Percentiles rank a stretch among this genome's conserved stretches.
phyloP scores from a whole-genome alignment of 139 green algal genomes.

The Chlorella sp. region DNA sequence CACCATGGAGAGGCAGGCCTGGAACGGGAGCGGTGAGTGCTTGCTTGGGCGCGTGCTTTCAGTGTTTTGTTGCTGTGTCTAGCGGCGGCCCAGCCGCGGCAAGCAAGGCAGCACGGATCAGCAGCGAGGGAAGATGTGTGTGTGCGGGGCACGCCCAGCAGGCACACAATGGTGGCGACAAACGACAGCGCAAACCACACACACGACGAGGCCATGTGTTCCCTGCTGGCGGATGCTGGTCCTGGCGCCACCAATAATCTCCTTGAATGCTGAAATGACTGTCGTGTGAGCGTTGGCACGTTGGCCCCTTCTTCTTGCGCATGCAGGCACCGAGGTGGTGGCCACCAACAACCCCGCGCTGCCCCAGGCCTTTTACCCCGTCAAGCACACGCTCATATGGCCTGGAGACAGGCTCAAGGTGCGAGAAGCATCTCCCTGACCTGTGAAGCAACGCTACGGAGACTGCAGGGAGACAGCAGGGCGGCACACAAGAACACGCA shows the following conservation, averaged over 20 bases:
- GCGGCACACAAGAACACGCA: neutral
- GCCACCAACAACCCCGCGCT: constrained; percentile 28
- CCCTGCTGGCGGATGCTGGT: neutral
- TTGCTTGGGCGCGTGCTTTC: neutral
- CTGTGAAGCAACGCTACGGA: too few relatives aligned
- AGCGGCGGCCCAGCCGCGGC: neutral
- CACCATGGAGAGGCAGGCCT: constrained; percentile 24
- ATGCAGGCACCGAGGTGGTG: constrained; percentile 23
- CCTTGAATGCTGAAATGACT: neutral
- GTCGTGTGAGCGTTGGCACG: neutral
- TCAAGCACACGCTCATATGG: constrained; percentile 27
- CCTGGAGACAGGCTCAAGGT: constrained; percentile 43
- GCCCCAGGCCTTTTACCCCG: constrained; percentile 68
- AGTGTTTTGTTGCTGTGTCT: neutral
- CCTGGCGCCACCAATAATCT: neutral
- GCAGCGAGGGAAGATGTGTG: neutral
- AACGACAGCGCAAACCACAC: neutral
- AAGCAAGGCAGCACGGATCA: neutral
- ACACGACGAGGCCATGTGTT: neutral
- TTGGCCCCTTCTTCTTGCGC: neutral
- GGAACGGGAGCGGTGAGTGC: constrained; percentile 20
- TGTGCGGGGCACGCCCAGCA: neutral
- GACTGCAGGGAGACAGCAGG: neutral
- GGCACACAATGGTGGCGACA: neutral
- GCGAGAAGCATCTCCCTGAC: too few relatives aligned